Evolutionary conservation across 371 early-diverging fungal species (phyloP).

Genomic region (Mortierella sp.): DNA sequence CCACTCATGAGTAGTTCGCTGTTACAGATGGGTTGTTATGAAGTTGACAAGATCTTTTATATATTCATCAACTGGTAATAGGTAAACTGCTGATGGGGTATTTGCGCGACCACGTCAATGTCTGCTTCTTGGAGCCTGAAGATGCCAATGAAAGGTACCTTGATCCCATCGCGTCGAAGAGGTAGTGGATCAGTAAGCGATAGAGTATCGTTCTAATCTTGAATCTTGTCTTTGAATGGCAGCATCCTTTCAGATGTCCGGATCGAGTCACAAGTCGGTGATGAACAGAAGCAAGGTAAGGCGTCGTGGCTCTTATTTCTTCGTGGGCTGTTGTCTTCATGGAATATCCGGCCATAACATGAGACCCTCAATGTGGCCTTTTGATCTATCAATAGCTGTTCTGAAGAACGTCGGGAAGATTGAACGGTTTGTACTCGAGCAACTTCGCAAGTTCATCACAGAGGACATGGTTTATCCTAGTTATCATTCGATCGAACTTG

Average conservation of each 20-base stretch:
- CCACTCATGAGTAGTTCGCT: neutral
- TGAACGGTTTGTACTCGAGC: constrained; percentile 90
- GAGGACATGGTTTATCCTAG: constrained; percentile 93
- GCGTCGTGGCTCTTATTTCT: neutral
- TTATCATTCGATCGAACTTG: constrained; percentile 72
- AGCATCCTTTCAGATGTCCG: constrained; percentile 79
- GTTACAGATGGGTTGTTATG: neutral
- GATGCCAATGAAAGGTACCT: constrained; percentile 57
- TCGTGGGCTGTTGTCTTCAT: too few species aligned
- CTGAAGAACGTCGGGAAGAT: constrained; percentile 94
- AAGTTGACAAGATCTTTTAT: neutral
- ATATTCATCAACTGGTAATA: constrained; percentile 15
- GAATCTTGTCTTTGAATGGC: neutral
- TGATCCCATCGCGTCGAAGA: too few species aligned
- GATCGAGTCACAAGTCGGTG: constrained; percentile 92
- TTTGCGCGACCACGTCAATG: constrained; percentile 82
- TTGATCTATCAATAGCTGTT: constrained; percentile 56
- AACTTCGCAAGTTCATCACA: constrained; percentile 87
- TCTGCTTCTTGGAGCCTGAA: constrained; percentile 90
- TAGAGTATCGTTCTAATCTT: neutral
- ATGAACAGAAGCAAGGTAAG: constrained; percentile 85
- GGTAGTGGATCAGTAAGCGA: neutral
- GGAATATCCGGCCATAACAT: too few species aligned
- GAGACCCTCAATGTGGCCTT: neutral
- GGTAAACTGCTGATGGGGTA: constrained; percentile 91